Base-by-base conservation (phyloP, 495 filamentous ascomycete genomes). In the Annulohypoxylon nitens region DNA sequence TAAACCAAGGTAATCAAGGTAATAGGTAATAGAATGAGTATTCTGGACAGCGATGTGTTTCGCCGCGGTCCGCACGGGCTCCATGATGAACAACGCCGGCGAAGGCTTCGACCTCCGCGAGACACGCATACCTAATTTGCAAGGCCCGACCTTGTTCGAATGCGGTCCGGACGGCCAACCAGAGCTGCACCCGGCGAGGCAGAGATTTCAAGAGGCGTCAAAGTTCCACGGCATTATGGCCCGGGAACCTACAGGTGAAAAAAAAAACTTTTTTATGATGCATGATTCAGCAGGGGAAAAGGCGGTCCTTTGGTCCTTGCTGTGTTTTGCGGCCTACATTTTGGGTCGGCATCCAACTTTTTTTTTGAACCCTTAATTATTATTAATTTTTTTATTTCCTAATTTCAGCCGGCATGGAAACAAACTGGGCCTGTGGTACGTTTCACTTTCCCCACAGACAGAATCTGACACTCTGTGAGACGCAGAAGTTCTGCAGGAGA, bases 381-480 rank as follows among this genome's bases (percentile, higher is more conserved):
- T 54, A 48, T 54, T 53, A 54, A 5, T 14, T 8, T 59, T 43
- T 18, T 23, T 36, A 25, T 23, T 58, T 64, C 30, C 12, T 37
- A 43, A 39, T 23, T 61, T 25, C 55, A 43, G 39, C 39, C 39
- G 39, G 39, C 39, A 43, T 11, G 39, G 39, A 43, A 43, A 43
- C 39, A 61, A 70, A 58, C 63, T 43, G 55, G 64, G 60, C 34
- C 67, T 51, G 72, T 75, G 72, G 18, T 57, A 75, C 72, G 72
- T 75, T 75, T 57, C 72, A 75, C 72, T 39, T 64, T 73, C 72
- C 64, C 72, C 72, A 71, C 72, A 67, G 72, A 75, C 72, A 67
- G 72, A 75, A 64, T 75, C 72, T 75, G 72, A 75, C 72, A 71
- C 67, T 70, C 51, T 37, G 67, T 74, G 30, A 64, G 60, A 74